phyloP scores from a whole-genome alignment of 2,329 filamentous ascomycete species.

The Exophiala sp. region DNA sequence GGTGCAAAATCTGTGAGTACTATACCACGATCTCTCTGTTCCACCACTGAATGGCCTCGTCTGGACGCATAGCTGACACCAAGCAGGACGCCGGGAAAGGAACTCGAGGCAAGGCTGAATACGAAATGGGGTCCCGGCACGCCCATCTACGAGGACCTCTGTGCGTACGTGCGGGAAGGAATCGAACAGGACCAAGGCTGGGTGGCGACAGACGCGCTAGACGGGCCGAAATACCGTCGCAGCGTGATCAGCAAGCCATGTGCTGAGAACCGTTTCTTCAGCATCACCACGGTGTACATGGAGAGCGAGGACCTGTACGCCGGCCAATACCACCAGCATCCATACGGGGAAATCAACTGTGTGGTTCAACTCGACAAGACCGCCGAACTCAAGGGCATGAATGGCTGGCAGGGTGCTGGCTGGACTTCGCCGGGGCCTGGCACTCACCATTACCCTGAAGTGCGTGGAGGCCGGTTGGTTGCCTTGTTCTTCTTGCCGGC shows the following conservation, averaged over 20 bases:
- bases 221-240: constrained; percentile 45
- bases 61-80: no score
- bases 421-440: constrained; percentile 53
- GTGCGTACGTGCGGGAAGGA: constrained; percentile 36
- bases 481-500: constrained; percentile 53
- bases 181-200: constrained; percentile 40
- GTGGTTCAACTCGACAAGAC: constrained; percentile 45
- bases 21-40: no score
- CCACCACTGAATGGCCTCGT: no score
- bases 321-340: constrained; percentile 51
- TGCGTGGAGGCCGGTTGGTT: constrained; percentile 46
- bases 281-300: constrained; percentile 55
- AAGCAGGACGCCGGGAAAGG: constrained; percentile 43
- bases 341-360: constrained; percentile 53
- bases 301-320: constrained; percentile 45
- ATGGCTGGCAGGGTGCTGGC: constrained; percentile 51
- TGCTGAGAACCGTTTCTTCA: constrained; percentile 47
- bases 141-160: constrained; percentile 42
- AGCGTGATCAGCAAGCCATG: constrained; percentile 45
- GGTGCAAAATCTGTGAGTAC: constrained; percentile 32
- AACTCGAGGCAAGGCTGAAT: constrained; percentile 43
- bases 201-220: constrained; percentile 41
- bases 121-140: constrained; percentile 41
- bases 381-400: constrained; percentile 52
- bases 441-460: constrained; percentile 54